These are phyloP conservation scores for Cornus florida DNA, from an alignment of 148 eudicot genomes.

Conservation along the genomic window DNA sequence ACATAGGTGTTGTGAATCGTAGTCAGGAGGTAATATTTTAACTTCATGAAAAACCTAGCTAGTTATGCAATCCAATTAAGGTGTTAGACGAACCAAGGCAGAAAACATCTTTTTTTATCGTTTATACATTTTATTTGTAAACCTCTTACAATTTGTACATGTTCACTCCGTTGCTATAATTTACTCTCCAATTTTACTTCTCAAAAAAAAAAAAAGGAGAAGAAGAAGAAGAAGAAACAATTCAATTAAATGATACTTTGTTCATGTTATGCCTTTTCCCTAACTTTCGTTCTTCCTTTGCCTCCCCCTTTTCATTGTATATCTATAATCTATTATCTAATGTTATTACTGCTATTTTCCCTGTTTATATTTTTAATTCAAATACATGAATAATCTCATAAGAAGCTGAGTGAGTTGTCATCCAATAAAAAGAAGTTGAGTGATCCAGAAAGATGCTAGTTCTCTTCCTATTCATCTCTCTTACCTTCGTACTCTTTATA, in stretches of 20 bases:
- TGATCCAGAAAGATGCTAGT: background rate
- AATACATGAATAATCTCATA: no score
- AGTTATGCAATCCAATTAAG: background rate
- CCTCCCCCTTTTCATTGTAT: no score
- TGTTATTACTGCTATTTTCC: no score
- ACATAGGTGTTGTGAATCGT: conserved; percentile 90
- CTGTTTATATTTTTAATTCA: no score
- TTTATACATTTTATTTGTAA: background rate
- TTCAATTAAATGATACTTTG: background rate
- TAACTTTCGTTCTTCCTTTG: background rate
- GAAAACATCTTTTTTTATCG: no score
- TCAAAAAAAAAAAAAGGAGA: no score
- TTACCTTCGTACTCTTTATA: background rate
- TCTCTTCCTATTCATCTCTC: background rate
- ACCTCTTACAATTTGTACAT: background rate
- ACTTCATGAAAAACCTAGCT: background rate
- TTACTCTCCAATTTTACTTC: background rate
- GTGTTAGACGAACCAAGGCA: background rate
- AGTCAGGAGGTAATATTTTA: conserved; percentile 78
- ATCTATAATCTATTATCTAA: no score
- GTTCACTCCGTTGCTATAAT: background rate
- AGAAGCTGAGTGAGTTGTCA: no score
- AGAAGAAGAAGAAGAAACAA: no score
- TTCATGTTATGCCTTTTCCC: background rate
- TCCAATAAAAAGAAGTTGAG: background rate